Evolutionary conservation across 83 land plant genomes (phyloP), one percentile per base, ranked within the genome.

Genomic region (Isoetes engelmannii): DNA sequence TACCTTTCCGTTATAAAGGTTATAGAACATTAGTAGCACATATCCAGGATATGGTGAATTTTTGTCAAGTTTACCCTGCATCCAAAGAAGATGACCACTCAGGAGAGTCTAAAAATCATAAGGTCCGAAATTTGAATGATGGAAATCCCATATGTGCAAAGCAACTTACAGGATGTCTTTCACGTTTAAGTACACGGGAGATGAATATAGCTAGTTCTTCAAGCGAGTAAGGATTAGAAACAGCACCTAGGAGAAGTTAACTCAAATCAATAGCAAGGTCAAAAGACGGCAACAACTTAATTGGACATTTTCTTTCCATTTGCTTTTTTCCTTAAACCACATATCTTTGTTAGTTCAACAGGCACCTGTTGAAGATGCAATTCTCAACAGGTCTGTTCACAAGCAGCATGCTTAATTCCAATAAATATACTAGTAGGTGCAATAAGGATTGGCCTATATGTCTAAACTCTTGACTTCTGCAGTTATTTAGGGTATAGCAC

Each of bases 151-250:
- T 20, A 48, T 46, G 64, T 10, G 0, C 49, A 12, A 19, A 7
- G 44, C 47, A 5, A 18, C 7, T 59, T 82, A 94, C 98, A 83
- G 98, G 98, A 72, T 93, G 98, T 59, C 86, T 84, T 47, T 67
- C 89, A 55, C 98, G 82, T 37, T 86, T 92, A 50, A 90, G 81
- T 20, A 93, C 96, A 59, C 98, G 89, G 45, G 69, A 86, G 42
- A 90, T 83, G 70, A 89, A 90, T 51, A 93, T 84, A 69, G 98
- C 89, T 48, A 93, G 68, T 13, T 85, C 85, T 75, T 93, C 98
- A 48, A 87, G 86, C 12, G 92, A 87, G 72, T 84, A 93, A 45
- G 98, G 98, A 77, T 93, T 93, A 60, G 89, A 79, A 10, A 74
- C 87, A 19, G 92, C 83, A 65, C 98, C 98, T 94, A 81, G 71